Evolutionary conservation across 352 stramenopile genomes (phyloP).

Genomic region (Plasmopara muralis): DNA sequence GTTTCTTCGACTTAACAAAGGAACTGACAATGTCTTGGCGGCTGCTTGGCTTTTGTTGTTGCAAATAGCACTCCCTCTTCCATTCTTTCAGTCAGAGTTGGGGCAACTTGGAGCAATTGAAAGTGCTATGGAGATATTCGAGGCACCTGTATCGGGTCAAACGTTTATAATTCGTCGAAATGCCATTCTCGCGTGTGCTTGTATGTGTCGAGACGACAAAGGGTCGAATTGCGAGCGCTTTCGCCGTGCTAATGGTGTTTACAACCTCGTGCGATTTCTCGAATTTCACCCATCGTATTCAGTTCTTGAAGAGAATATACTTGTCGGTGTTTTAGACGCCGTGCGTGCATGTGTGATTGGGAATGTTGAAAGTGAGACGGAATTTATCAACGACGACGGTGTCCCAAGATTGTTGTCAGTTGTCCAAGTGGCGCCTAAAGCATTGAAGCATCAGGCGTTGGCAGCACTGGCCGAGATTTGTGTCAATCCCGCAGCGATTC

Average conservation of each 20-base stretch:
- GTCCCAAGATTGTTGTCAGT: constrained; percentile 56
- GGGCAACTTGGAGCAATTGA: constrained; percentile 44
- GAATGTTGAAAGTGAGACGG: constrained; percentile 38
- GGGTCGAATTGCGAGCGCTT: constrained; percentile 49
- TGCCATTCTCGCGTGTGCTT: constrained; percentile 47
- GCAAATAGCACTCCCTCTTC: constrained; percentile 29
- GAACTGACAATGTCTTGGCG: constrained; percentile 32
- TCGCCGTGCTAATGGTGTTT: constrained; percentile 37
- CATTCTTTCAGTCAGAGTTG: constrained; percentile 40
- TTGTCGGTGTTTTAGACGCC: constrained; percentile 57
- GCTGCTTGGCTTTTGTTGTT: constrained; percentile 51
- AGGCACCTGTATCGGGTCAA: constrained; percentile 34
- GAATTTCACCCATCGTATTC: constrained; percentile 44
- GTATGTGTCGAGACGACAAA: constrained; percentile 47
- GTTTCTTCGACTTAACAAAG: constrained; percentile 37
- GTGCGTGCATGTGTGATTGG: constrained; percentile 61
- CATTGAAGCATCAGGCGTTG: constrained; percentile 53
- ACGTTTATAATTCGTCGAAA: constrained; percentile 63
- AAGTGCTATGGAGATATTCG: constrained; percentile 42
- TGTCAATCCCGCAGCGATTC: constrained; percentile 62
- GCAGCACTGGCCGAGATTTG: constrained; percentile 61
- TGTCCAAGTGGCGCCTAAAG: constrained; percentile 41
- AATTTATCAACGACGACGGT: constrained; percentile 55
- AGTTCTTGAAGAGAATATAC: constrained; percentile 60
- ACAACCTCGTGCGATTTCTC: constrained; percentile 34